Evolutionary conservation across 2,329 filamentous ascomycete genomes (phyloP), one percentile per base, ranked within the genome.

Genomic region (Didymella sp.): DNA sequence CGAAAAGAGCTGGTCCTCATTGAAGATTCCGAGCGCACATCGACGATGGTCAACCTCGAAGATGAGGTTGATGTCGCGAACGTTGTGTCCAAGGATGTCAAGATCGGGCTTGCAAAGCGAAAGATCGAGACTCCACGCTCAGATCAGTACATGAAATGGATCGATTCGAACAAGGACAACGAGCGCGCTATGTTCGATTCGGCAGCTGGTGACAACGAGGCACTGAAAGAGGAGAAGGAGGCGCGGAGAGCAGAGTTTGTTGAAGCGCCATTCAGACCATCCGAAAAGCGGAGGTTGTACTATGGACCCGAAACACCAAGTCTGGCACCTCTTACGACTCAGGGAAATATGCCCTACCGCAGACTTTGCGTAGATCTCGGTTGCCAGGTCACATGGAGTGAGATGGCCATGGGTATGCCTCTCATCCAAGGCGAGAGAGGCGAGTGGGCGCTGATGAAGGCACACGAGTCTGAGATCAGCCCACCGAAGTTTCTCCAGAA

Each of bases 381-480:
- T 31, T 93, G 92, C 25, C 90, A 97, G 72, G 83, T 96, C 45
- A 99, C 95, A 0, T 99, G 96, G 80, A 98, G 94, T 0, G 95
- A 99, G 77, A 99, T 99, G 95, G 95, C 94, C 4, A 90, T 99
- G 85, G 88, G 91, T 25, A 80, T 96, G 76, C 93, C 94, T 9
- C 79, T 99, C 38, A 84, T 99, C 6, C 92, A 97, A 76, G 95
- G 95, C 31, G 86, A 90, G 62, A 96, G 94, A 77, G 84, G 88
- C 1, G 95, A 99, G 79, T 99, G 95, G 95, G 92, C 95, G 19
- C 81, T 99, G 52, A 86, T 98, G 83, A 96, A 95, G 76, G 91
- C 91, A 3, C 95, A 99, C 73, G 87, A 92, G 73, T 90, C 88
- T 6, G 95, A 99, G 76, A 81, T 89, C 17, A 77, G 80, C 21